A percentile compares a stretch with the other conserved stretches of the same genome.
phyloP scores from a whole-genome alignment of 768 basidiomycete genomes.

The Xerocomellus amylosporus region DNA sequence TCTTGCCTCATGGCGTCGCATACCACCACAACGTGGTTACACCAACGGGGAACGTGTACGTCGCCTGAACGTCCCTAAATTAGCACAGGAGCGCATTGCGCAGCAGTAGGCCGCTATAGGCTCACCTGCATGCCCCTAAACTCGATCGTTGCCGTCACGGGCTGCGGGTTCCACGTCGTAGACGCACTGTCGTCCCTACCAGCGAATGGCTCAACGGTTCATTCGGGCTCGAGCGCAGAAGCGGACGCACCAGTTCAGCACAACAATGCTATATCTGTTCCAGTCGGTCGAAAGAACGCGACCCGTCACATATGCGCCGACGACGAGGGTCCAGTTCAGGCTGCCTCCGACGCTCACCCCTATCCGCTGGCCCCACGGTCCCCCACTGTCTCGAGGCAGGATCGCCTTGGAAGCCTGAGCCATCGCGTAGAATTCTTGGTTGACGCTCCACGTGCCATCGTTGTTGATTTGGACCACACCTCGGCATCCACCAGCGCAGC shows the following conservation, averaged over 20 bases:
- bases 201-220: not conserved
- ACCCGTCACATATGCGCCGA: constrained; percentile 62
- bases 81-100: not conserved
- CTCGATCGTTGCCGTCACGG: constrained; percentile 57
- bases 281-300: constrained; percentile 54
- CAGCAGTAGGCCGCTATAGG: not conserved
- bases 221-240: not conserved
- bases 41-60: constrained; percentile 76
- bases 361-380: constrained; percentile 68
- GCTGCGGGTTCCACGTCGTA: constrained; percentile 52
- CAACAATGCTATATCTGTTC: constrained; percentile 67
- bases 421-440: constrained; percentile 78
- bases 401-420: constrained; percentile 74
- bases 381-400: constrained; percentile 62
- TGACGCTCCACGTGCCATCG: constrained; percentile 59
- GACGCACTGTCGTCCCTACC: constrained; percentile 47
- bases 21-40: constrained; percentile 60
- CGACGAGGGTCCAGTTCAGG: constrained; percentile 57
- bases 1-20: constrained; percentile 19
- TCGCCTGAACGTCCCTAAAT: constrained; percentile 40
- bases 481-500: constrained; percentile 65
- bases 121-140: constrained; percentile 60
- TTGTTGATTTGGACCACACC: constrained; percentile 65
- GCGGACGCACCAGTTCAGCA: constrained; percentile 57
- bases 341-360: constrained; percentile 59